Conservation (phyloP, 345 rosid species). For the Gossypium arboreum region DNA sequence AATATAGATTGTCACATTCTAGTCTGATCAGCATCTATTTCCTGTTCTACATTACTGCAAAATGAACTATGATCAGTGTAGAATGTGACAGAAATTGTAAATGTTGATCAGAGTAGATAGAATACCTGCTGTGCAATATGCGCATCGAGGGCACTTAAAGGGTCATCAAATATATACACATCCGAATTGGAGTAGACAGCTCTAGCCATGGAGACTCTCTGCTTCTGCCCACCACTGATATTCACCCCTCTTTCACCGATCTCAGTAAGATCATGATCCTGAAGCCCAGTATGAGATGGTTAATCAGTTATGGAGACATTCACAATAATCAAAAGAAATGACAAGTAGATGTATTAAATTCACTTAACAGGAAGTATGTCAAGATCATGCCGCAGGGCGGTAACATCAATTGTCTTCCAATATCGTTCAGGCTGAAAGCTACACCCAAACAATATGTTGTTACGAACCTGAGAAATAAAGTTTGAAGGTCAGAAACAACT, state of each 20-base stretch:
- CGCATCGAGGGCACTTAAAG: constrained; percentile 94
- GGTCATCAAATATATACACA: constrained; percentile 92
- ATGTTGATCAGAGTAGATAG: neutral
- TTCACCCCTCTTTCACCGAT: constrained; percentile 99
- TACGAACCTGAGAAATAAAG: constrained; percentile 57
- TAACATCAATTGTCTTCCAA: constrained; percentile 70
- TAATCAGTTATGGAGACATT: constrained; percentile 17
- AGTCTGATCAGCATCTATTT: neutral
- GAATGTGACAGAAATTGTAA: neutral
- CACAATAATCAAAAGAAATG: constrained; percentile 5
- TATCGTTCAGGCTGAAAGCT: constrained; percentile 58
- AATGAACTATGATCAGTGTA: neutral
- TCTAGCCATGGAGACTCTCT: constrained; percentile 96
- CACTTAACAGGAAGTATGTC: constrained; percentile 81
- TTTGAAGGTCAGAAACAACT: constrained; percentile 12
- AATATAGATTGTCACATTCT: too few species aligned
- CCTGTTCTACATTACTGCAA: neutral
- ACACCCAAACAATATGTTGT: constrained; percentile 83
- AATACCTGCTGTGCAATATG: constrained; percentile 85
- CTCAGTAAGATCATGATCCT: constrained; percentile 92
- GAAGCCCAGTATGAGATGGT: constrained; percentile 13
- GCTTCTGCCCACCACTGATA: constrained; percentile 99
- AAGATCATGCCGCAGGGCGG: constrained; percentile 80
- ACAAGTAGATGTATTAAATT: constrained; percentile 8
- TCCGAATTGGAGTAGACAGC: constrained; percentile 93